Evolutionary conservation across 163 green algal species (phyloP).

Genomic region (Picocystis sp.): DNA sequence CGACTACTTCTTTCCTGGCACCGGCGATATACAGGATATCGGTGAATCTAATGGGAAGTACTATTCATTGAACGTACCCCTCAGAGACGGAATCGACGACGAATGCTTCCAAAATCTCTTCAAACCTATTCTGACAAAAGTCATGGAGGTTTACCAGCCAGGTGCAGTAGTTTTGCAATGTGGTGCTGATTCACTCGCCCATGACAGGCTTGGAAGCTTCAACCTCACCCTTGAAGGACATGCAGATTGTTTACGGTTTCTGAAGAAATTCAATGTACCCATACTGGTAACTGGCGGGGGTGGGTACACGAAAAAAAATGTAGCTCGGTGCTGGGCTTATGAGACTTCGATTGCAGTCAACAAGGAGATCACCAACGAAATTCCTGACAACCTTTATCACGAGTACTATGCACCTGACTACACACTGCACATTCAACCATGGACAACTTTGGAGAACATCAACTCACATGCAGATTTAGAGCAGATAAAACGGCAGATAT

Average conservation of each 20-base stretch:
- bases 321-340: conserved; percentile 64
- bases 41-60: conserved; percentile 52
- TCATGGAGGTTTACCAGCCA: conserved; percentile 82
- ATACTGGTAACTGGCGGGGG: conserved; percentile 53
- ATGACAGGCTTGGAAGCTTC: conserved; percentile 85
- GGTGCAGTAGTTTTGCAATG: conserved; percentile 72
- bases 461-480: conserved; percentile 21
- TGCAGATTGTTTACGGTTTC: conserved; percentile 31
- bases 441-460: conserved; percentile 12
- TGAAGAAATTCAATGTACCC: conserved; percentile 57
- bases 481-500: conserved; percentile 17
- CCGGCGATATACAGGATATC: conserved; percentile 57
- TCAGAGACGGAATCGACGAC: conserved; percentile 64
- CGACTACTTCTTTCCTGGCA: conserved; percentile 90
- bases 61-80: conserved; percentile 85
- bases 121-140: conserved; percentile 52
- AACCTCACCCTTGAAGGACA: conserved; percentile 81
- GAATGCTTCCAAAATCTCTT: conserved; percentile 67
- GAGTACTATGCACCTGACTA: conserved; percentile 24
- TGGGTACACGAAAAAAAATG: conserved; percentile 74
- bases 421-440: conserved; percentile 1
- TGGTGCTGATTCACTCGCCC: conserved; percentile 76
- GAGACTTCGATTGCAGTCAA: conserved; percentile 38
- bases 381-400: conserved; percentile 30
- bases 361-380: conserved; percentile 15